Percentiles rank a stretch among this genome's conserved stretches.
These are phyloP conservation scores for Lycium ferocissimum DNA, from an alignment of 257 asterid species.

Conservation along the genomic window DNA sequence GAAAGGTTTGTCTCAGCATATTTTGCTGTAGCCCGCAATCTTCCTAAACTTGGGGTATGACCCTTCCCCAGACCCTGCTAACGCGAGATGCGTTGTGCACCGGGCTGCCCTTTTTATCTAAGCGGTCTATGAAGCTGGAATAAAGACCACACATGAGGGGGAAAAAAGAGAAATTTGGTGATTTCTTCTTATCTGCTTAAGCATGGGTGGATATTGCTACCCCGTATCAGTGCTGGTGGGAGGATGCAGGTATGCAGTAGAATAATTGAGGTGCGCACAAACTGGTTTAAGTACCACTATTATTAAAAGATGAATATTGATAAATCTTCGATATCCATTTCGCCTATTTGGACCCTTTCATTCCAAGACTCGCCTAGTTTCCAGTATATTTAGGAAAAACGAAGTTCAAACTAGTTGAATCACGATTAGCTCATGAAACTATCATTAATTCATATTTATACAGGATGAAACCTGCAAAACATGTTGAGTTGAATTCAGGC, in stretches of 20 bases:
- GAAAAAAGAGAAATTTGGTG: neutral
- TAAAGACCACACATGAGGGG: neutral
- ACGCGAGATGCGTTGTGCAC: too few species aligned
- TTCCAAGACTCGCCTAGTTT: neutral
- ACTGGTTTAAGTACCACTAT: neutral
- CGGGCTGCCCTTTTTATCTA: too few species aligned
- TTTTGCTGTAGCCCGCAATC: neutral
- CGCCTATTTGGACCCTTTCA: slow-evolving; percentile 8
- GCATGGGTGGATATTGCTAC: neutral
- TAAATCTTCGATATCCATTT: neutral
- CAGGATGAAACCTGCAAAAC: neutral
- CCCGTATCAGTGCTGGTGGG: neutral
- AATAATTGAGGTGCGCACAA: neutral
- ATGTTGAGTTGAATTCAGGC: slow-evolving; percentile 7
- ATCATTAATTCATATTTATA: neutral
- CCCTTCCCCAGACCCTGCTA: too few species aligned
- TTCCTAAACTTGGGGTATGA: neutral
- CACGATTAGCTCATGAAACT: neutral
- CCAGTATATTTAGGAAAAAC: slow-evolving; percentile 3
- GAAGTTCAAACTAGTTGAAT: neutral
- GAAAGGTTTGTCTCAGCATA: neutral
- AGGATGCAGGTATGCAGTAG: neutral
- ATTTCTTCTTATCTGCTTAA: slow-evolving; percentile 3
- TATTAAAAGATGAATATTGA: neutral
- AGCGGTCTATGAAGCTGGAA: slow-evolving; percentile 2